Evolutionary conservation across 352 stramenopile genomes (phyloP).

Genomic region (Peronospora destructor): DNA sequence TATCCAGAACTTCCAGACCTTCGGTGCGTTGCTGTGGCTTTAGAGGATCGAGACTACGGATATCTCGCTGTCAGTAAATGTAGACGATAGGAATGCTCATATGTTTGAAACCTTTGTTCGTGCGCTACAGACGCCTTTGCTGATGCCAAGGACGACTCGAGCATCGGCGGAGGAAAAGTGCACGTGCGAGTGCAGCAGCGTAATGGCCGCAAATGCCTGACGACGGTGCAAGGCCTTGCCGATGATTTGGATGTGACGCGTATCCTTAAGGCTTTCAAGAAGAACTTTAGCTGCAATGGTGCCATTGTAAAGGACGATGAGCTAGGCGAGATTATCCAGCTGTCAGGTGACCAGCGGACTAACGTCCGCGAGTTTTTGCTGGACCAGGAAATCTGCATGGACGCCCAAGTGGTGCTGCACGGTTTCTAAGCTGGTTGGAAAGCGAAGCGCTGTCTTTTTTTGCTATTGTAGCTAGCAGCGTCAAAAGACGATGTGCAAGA

Average conservation of each 20-base stretch:
- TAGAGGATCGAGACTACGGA: neutral
- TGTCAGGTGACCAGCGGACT: constrained; percentile 97
- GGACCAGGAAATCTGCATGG: constrained; percentile 98
- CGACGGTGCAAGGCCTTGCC: constrained; percentile 95
- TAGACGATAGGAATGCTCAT: constrained; percentile 10
- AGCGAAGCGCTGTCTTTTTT: constrained; percentile 2
- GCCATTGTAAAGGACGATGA: constrained; percentile 98
- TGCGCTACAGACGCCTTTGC: constrained; percentile 68
- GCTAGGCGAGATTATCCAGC: constrained; percentile 97
- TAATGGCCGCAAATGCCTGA: constrained; percentile 99
- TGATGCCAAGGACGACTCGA: constrained; percentile 83
- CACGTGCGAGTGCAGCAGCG: constrained; percentile 99
- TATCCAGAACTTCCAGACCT: constrained; percentile 87
- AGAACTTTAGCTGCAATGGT: constrained; percentile 99
- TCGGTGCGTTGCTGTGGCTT: constrained; percentile 47
- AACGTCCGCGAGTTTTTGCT: constrained; percentile 99
- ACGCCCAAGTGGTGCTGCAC: constrained; percentile 93
- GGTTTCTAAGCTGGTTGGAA: constrained; percentile 88
- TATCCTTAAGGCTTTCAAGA: constrained; percentile 99
- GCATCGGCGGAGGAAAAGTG: constrained; percentile 85
- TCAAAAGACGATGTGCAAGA: constrained; percentile 3
- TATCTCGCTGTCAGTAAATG: neutral
- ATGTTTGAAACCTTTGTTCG: constrained; percentile 7
- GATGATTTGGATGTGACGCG: constrained; percentile 98
- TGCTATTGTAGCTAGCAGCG: constrained; percentile 12